Conservation (phyloP, 2,329 filamentous ascomycete genomes). For the Aspergillus felis region DNA sequence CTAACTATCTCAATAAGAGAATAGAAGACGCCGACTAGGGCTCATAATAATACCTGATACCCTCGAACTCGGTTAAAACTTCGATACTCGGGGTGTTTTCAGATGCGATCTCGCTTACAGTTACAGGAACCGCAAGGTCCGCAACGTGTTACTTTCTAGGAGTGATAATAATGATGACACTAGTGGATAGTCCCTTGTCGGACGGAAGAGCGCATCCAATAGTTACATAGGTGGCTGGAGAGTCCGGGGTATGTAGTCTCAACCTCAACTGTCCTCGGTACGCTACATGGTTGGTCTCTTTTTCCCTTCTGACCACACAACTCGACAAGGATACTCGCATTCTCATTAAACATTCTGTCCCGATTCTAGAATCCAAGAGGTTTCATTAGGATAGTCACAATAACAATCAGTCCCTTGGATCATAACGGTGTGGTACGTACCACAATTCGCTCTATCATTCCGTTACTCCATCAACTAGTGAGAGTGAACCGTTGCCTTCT, state of each 20-base stretch:
- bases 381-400: background rate
- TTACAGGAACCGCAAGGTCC: background rate
- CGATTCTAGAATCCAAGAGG: background rate
- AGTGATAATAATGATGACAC: background rate
- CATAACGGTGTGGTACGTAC: background rate
- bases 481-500: background rate
- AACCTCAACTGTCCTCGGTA: background rate
- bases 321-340: background rate
- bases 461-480: background rate
- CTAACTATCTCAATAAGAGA: background rate
- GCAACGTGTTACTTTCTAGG: background rate
- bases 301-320: background rate
- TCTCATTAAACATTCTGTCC: background rate
- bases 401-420: background rate
- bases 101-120: background rate
- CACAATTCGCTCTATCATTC: background rate
- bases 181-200: background rate
- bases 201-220: background rate
- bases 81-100: background rate
- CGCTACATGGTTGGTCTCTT: background rate
- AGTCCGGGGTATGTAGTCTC: background rate
- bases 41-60: background rate
- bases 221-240: background rate
- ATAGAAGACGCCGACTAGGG: background rate
- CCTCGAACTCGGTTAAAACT: background rate